Evolutionary conservation across 805 yeast genomes (phyloP).

Genomic region (Soucietia sequanensis): DNA sequence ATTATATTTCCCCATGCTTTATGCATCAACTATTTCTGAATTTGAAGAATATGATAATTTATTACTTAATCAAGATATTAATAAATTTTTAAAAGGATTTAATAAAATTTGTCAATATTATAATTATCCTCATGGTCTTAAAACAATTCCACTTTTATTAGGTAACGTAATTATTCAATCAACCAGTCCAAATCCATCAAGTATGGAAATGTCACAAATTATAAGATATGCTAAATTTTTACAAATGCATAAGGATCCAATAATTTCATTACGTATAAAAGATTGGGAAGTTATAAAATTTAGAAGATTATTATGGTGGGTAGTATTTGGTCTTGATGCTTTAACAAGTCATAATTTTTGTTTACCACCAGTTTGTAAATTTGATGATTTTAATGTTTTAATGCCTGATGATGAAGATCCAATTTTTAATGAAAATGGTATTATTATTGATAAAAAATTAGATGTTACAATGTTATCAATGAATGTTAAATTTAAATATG

Average conservation of each 20-base stretch:
- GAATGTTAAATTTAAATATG: conserved; percentile 54
- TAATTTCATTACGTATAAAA: conserved; percentile 47
- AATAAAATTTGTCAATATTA: conserved; percentile 49
- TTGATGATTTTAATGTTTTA: conserved; percentile 56
- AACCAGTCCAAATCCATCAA: conserved; percentile 54
- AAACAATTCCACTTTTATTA: conserved; percentile 39
- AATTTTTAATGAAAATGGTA: conserved; percentile 21
- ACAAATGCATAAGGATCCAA: conserved; percentile 60
- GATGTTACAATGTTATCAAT: conserved; percentile 48
- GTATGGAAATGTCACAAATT: conserved; percentile 54
- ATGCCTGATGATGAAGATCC: conserved; percentile 50
- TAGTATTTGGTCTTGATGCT: conserved; percentile 57
- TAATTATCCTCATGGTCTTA: conserved; percentile 49
- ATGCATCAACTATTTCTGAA: conserved; percentile 59
- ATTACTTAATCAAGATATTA: conserved; percentile 46
- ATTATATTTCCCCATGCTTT: conserved; percentile 50
- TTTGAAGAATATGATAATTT: conserved; percentile 56
- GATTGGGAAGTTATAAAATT: conserved; percentile 50
- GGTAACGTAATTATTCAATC: conserved; percentile 52
- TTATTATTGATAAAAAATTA: conserved; percentile 33
- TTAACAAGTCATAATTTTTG: conserved; percentile 55
- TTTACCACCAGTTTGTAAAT: conserved; percentile 51
- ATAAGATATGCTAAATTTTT: conserved; percentile 56
- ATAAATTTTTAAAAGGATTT: conserved; percentile 48
- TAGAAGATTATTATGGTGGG: conserved; percentile 67